Conservation (phyloP, 106 monocot genomes). For the Agapanthus africanus region DNA sequence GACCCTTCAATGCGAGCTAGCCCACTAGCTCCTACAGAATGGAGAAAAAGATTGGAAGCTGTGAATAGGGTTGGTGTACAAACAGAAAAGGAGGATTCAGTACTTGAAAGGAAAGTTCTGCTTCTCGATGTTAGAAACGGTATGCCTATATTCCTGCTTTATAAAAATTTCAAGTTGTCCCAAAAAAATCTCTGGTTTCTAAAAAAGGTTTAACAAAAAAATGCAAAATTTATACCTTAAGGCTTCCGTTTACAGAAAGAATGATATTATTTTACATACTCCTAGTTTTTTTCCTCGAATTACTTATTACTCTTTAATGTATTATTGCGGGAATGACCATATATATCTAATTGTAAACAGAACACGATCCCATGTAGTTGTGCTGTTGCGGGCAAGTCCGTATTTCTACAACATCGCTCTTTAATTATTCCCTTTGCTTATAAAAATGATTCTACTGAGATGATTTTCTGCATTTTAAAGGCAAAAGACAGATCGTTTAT, state of each 20-base stretch:
- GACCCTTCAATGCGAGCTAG: slow-evolving; percentile 70
- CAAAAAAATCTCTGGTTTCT: too few relatives aligned
- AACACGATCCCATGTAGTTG: too few relatives aligned
- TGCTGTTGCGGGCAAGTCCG: background rate
- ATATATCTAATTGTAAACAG: too few relatives aligned
- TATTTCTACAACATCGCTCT: background rate
- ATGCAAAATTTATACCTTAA: background rate
- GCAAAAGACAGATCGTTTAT: background rate
- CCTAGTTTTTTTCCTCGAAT: too few relatives aligned
- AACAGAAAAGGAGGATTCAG: slow-evolving; percentile 12
- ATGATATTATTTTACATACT: too few relatives aligned
- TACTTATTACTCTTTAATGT: too few relatives aligned
- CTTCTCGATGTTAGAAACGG: slow-evolving; percentile 98
- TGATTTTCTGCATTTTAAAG: slow-evolving; percentile 3
- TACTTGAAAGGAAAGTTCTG: slow-evolving; percentile 25
- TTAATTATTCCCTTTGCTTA: background rate
- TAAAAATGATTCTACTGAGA: background rate
- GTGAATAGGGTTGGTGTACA: slow-evolving; percentile 8
- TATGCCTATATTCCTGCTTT: slow-evolving; percentile 12
- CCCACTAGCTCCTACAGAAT: slow-evolving; percentile 75
- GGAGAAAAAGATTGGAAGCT: slow-evolving; percentile 60
- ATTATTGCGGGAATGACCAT: too few relatives aligned
- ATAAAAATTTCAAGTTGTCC: too few relatives aligned
- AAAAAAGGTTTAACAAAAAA: background rate
- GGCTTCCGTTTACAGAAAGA: too few relatives aligned